These are phyloP conservation scores for Globisporangium splendens DNA, from an alignment of 352 stramenopile genomes.

Conservation along the genomic window DNA sequence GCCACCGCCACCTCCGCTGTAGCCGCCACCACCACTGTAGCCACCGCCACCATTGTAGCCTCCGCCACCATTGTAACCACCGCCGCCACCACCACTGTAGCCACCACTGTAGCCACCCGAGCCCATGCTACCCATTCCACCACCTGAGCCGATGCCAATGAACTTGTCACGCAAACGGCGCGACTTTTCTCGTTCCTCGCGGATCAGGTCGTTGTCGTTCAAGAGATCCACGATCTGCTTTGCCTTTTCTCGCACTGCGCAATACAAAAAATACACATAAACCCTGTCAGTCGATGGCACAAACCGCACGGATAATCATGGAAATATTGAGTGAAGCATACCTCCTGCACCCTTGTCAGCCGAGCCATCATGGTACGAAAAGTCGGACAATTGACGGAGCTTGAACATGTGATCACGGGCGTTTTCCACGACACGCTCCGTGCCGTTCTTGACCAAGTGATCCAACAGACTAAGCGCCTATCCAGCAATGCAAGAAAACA, in stretches of 20 bases:
- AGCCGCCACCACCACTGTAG: conserved; percentile 21
- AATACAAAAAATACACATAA: not conserved
- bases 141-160: conserved; percentile 71
- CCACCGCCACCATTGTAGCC: conserved; percentile 19
- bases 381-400: conserved; percentile 81
- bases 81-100: conserved; percentile 30
- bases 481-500: not conserved
- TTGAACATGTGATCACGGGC: conserved; percentile 93
- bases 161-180: conserved; percentile 86
- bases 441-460: conserved; percentile 98
- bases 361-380: conserved; percentile 87
- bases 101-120: conserved; percentile 13
- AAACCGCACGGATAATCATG: not conserved
- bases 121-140: conserved; percentile 27
- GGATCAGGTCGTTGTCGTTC: conserved; percentile 88
- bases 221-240: conserved; percentile 87
- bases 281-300: not conserved
- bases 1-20: conserved; percentile 26
- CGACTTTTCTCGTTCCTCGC: conserved; percentile 85
- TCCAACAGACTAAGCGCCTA: conserved; percentile 92
- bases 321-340: conserved; percentile 15
- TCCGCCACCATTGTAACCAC: conserved; percentile 22
- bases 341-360: conserved; percentile 83
- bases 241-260: conserved; percentile 83
- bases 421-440: conserved; percentile 97